Evolutionary conservation across 106 monocot genomes (phyloP).

Genomic region (Dendrobium huoshanense): DNA sequence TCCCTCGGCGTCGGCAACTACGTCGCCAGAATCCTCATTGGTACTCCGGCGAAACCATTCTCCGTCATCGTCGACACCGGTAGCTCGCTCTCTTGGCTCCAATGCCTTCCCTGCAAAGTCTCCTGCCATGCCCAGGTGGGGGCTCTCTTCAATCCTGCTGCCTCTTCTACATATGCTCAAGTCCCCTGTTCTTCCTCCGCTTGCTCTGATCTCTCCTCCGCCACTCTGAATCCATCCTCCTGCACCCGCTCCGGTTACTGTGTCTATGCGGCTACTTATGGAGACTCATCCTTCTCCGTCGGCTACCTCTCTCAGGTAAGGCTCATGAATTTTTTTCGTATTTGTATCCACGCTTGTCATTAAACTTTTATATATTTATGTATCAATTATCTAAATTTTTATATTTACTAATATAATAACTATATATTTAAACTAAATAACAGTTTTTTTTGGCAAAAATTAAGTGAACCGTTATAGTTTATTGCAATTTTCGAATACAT

Average conservation of each 20-base stretch:
- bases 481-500: no score
- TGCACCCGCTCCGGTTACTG: conserved; percentile 49
- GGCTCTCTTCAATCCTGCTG: conserved; percentile 59
- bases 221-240: conserved; percentile 67
- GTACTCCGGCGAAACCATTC: conserved; percentile 49
- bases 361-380: no score
- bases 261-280: conserved; percentile 79
- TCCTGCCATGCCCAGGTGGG: conserved; percentile 49
- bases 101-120: conserved; percentile 73
- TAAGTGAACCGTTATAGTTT: no score
- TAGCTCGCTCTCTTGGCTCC: conserved; percentile 84
- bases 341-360: no score
- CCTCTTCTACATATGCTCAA: conserved; percentile 43
- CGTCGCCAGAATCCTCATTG: conserved; percentile 56
- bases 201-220: conserved; percentile 39
- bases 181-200: conserved; percentile 45
- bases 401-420: no score
- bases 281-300: conserved; percentile 80
- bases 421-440: no score
- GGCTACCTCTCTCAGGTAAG: conserved; percentile 43
- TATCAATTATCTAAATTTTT: no score
- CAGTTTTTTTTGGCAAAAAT: no score
- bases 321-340: no score
- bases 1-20: conserved; percentile 70
- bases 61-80: conserved; percentile 88